Conservation (phyloP, 2,329 filamentous ascomycete genomes). For the Grosmannia clavigera region DNA sequence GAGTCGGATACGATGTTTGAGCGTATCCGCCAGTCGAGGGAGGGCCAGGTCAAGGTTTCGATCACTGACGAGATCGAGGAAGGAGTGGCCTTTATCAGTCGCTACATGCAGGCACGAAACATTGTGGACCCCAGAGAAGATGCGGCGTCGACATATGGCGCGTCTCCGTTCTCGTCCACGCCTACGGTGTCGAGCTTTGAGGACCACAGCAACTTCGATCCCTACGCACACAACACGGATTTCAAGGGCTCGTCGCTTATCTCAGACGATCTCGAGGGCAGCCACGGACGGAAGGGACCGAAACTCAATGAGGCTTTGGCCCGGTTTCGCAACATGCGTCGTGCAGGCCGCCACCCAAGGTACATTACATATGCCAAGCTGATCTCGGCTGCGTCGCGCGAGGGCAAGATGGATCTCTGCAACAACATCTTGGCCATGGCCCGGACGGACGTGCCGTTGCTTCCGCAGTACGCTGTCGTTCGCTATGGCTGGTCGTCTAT, state of each 20-base stretch:
- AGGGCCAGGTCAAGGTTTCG: conserved; percentile 32
- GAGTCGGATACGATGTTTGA: conserved; percentile 80
- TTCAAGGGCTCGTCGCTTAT: conserved; percentile 88
- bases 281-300: conserved; percentile 57
- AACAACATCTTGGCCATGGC: conserved; percentile 85
- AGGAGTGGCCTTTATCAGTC: conserved; percentile 55
- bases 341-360: conserved; percentile 77
- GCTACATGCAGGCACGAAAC: conserved; percentile 44
- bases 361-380: conserved; percentile 97
- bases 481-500: conserved; percentile 95
- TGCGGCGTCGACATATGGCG: conserved; percentile 31
- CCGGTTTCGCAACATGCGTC: conserved; percentile 86
- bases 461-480: conserved; percentile 74
- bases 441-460: conserved; percentile 72
- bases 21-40: conserved; percentile 55
- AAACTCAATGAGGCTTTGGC: conserved; percentile 69
- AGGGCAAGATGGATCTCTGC: conserved; percentile 68
- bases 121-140: conserved; percentile 41
- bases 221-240: conserved; percentile 81
- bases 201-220: conserved; percentile 61
- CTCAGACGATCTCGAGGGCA: conserved; percentile 76
- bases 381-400: conserved; percentile 78
- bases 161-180: conserved; percentile 42
- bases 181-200: conserved; percentile 52
- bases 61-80: conserved; percentile 76